phyloP scores from a whole-genome alignment of 164 flowering plant species.

The Platanus orientalis region DNA sequence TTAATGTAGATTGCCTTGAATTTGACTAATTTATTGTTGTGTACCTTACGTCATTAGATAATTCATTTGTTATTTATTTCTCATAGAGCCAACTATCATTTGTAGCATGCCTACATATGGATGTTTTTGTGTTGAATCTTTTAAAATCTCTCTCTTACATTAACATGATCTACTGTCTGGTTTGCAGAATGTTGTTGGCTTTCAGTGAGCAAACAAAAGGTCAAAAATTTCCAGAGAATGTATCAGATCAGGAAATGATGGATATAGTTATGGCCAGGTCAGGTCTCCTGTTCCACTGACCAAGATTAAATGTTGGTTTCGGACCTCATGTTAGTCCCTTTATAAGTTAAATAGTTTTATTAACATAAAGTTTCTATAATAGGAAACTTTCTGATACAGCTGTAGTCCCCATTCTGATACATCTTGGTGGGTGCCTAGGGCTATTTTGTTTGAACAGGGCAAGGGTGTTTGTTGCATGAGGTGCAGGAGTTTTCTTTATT shows the following conservation, averaged over 20 bases:
- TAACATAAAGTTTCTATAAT: too few species aligned
- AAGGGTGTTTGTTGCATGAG: too few species aligned
- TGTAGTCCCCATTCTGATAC: too few species aligned
- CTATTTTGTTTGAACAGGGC: too few species aligned
- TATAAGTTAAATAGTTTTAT: too few species aligned
- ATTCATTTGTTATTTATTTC: not conserved
- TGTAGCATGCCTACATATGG: not conserved
- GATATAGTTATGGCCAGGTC: slow-evolving; percentile 91
- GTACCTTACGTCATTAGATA: not conserved
- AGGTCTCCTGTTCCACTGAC: slow-evolving; percentile 11
- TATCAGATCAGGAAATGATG: slow-evolving; percentile 86
- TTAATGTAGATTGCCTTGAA: too few species aligned
- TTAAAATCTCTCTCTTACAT: not conserved
- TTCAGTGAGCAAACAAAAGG: slow-evolving; percentile 79
- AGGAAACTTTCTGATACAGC: too few species aligned
- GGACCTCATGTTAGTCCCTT: not conserved
- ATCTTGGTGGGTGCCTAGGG: too few species aligned
- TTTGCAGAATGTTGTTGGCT: slow-evolving; percentile 77
- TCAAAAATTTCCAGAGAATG: slow-evolving; percentile 62
- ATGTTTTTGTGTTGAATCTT: not conserved
- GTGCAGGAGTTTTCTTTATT: too few species aligned
- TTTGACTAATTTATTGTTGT: too few species aligned
- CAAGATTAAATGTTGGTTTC: not conserved
- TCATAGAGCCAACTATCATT: not conserved
- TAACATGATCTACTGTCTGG: slow-evolving; percentile 1